Conservation (phyloP, 164 flowering plant species). For the Cinnamomum micranthum region DNA sequence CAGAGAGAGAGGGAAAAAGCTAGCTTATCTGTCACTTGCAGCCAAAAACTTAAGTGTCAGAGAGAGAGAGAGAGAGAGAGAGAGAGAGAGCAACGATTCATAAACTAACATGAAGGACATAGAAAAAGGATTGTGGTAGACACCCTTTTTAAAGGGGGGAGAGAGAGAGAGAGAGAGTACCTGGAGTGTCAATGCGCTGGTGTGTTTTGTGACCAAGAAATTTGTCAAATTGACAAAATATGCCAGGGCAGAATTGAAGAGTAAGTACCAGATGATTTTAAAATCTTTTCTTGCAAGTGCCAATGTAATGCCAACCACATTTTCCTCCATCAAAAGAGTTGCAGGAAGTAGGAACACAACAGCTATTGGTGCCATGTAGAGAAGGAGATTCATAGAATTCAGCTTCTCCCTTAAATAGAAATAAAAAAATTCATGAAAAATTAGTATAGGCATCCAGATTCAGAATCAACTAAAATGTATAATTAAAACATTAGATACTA, state of each 20-base stretch:
- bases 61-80: no score
- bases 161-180: conserved; percentile 23
- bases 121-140: no score
- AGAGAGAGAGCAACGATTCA: no score
- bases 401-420: conserved; percentile 49
- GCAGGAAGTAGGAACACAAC: conserved; percentile 56
- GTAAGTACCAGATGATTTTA: conserved; percentile 44
- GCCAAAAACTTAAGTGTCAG: no score
- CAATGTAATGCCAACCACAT: conserved; percentile 46
- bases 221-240: conserved; percentile 62
- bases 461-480: not conserved
- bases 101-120: no score
- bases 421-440: conserved; percentile 1
- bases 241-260: conserved; percentile 54
- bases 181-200: conserved; percentile 77
- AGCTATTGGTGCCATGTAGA: conserved; percentile 72
- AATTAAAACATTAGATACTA: no score
- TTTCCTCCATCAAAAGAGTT: conserved; percentile 49
- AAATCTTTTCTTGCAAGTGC: conserved; percentile 54
- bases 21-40: no score
- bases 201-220: conserved; percentile 73
- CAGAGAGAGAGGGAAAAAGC: no score
- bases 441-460: conserved; percentile 4
- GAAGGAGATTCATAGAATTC: conserved; percentile 58
- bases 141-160: not conserved